Evolutionary conservation across 2,329 filamentous ascomycete species (phyloP).

Genomic region (Colletotrichum phormii): DNA sequence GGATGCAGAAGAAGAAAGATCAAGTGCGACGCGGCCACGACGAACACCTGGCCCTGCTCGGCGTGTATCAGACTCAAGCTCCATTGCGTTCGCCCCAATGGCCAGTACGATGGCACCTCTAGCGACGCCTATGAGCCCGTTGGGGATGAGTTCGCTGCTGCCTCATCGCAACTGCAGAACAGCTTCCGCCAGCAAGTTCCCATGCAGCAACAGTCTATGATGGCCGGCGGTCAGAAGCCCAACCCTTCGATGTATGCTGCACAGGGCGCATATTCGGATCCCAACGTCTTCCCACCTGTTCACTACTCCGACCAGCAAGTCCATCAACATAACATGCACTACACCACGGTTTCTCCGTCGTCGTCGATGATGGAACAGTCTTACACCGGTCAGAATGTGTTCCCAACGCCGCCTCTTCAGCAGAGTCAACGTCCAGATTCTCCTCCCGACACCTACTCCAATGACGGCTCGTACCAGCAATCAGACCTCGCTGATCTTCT

Average conservation of each 20-base stretch:
- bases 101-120: constrained; percentile 74
- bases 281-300: constrained; percentile 59
- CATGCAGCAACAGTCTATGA: constrained; percentile 60
- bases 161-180: constrained; percentile 54
- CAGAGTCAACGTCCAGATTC: constrained; percentile 54
- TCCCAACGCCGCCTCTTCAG: constrained; percentile 65
- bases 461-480: constrained; percentile 71
- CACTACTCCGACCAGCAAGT: constrained; percentile 59
- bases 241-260: constrained; percentile 59
- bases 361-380: constrained; percentile 63
- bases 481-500: constrained; percentile 83
- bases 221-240: constrained; percentile 55
- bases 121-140: constrained; percentile 59
- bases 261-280: constrained; percentile 61
- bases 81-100: constrained; percentile 90
- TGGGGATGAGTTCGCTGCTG: constrained; percentile 48
- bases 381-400: constrained; percentile 62
- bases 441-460: constrained; percentile 65
- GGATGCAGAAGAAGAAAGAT: constrained; percentile 96
- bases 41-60: constrained; percentile 97
- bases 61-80: constrained; percentile 93
- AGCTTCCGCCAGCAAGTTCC: constrained; percentile 63
- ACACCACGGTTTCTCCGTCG: constrained; percentile 62
- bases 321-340: constrained; percentile 62
- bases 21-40: constrained; percentile 96